These are phyloP conservation scores for Pulicaria dysenterica DNA, from an alignment of 129 eudicot species.

Conservation along the genomic window DNA sequence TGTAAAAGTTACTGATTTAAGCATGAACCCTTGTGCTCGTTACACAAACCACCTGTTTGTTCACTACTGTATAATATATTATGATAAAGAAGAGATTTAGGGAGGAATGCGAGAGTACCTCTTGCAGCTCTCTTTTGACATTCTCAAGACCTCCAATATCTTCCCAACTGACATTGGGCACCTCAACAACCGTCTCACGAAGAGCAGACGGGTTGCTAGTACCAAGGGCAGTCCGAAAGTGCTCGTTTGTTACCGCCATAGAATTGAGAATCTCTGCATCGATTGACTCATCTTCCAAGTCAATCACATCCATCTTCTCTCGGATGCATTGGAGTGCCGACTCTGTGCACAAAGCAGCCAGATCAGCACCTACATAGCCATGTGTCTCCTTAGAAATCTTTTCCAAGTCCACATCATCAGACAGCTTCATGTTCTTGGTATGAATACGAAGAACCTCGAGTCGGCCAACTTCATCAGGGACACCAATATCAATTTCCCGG, in stretches of 20 bases:
- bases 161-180: constrained; percentile 87
- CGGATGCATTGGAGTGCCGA: constrained; percentile 96
- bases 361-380: constrained; percentile 94
- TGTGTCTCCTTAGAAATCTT: constrained; percentile 86
- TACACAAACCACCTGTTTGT: not conserved
- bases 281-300: constrained; percentile 89
- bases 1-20: not conserved
- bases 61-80: not conserved
- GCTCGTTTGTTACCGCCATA: constrained; percentile 93
- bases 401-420: constrained; percentile 92
- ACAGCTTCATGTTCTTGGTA: constrained; percentile 94
- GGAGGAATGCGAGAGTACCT: constrained; percentile 47
- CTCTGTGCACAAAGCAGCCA: constrained; percentile 96
- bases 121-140: constrained; percentile 95
- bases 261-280: constrained; percentile 95
- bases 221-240: constrained; percentile 85
- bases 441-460: constrained; percentile 94
- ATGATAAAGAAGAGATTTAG: not conserved
- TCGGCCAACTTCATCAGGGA: constrained; percentile 94
- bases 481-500: constrained; percentile 92
- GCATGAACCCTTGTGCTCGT: not conserved
- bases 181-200: constrained; percentile 95
- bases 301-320: constrained; percentile 98
- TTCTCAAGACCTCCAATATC: constrained; percentile 98
- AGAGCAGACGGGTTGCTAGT: constrained; percentile 97